phyloP scores from a whole-genome alignment of 1,284 basidiomycete genomes.

The Boletus mariae region DNA sequence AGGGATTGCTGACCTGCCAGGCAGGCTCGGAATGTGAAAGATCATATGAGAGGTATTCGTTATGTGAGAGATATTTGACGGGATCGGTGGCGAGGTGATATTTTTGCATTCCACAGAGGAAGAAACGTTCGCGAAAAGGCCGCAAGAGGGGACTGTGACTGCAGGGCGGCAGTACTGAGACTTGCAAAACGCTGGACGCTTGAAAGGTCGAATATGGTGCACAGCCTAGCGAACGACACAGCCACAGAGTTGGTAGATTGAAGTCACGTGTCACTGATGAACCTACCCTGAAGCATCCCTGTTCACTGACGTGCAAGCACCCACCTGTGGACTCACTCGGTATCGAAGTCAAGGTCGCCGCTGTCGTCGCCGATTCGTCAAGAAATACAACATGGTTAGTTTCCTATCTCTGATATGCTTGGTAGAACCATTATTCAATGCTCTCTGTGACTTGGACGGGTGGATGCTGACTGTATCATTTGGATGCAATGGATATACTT shows the following conservation, averaged over 20 bases:
- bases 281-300: slow-evolving; percentile 20
- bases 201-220: background rate
- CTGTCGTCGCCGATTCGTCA: slow-evolving; percentile 23
- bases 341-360: slow-evolving; percentile 24
- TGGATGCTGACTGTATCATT: slow-evolving; percentile 23
- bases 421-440: background rate
- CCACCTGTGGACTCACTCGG: background rate
- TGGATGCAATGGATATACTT: slow-evolving; percentile 22
- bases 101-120: slow-evolving; percentile 25
- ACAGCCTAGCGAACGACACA: slow-evolving; percentile 1
- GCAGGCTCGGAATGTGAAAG: slow-evolving; percentile 11
- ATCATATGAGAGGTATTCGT: slow-evolving; percentile 16
- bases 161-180: slow-evolving; percentile 1
- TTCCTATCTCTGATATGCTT: slow-evolving; percentile 1
- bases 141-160: background rate
- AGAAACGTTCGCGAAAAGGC: background rate
- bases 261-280: slow-evolving; percentile 16
- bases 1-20: slow-evolving; percentile 28
- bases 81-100: slow-evolving; percentile 3
- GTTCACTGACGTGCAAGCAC: background rate
- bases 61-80: slow-evolving; percentile 17
- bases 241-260: background rate
- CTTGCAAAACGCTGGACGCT: background rate
- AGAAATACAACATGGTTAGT: slow-evolving; percentile 35
- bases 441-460: slow-evolving; percentile 8